phyloP scores from a whole-genome alignment of 352 stramenopile genomes.

The Globisporangium okanoganense region DNA sequence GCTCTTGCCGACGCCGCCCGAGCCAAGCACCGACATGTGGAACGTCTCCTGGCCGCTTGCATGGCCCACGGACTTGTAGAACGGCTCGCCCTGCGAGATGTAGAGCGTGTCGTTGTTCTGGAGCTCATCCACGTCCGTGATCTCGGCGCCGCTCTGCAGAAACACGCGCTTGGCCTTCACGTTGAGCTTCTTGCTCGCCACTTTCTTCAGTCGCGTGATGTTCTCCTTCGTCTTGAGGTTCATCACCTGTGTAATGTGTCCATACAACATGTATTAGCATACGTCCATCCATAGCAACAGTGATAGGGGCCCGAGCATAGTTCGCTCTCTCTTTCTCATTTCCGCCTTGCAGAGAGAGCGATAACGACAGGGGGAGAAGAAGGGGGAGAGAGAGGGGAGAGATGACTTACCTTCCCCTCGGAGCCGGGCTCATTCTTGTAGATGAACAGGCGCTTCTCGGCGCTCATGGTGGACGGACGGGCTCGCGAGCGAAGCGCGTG shows the following conservation, averaged over 20 bases:
- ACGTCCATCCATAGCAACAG: background rate
- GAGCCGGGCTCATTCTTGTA: slow-evolving; percentile 84
- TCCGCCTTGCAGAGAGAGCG: background rate
- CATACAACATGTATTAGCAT: background rate
- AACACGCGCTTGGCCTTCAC: slow-evolving; percentile 79
- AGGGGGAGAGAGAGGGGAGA: background rate
- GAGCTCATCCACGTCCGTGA: slow-evolving; percentile 83
- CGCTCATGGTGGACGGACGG: slow-evolving; percentile 32
- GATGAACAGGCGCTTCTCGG: slow-evolving; percentile 83
- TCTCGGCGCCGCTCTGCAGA: slow-evolving; percentile 74
- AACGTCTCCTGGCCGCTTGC: slow-evolving; percentile 78
- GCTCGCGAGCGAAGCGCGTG: background rate
- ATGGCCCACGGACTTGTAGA: slow-evolving; percentile 74
- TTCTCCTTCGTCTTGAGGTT: slow-evolving; percentile 71
- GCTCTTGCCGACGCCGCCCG: slow-evolving; percentile 89
- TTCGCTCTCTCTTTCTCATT: background rate
- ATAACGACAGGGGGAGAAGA: background rate
- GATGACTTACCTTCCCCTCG: slow-evolving; percentile 61
- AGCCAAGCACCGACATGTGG: slow-evolving; percentile 85
- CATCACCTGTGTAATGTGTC: slow-evolving; percentile 50
- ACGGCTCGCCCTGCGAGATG: slow-evolving; percentile 77
- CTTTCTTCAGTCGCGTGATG: slow-evolving; percentile 75
- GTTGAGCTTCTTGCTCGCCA: slow-evolving; percentile 80
- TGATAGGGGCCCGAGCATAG: background rate
- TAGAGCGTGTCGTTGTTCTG: slow-evolving; percentile 90